Evolutionary conservation across 1,284 basidiomycete species (phyloP).

Genomic region (Sanguinoderma infundibulare): DNA sequence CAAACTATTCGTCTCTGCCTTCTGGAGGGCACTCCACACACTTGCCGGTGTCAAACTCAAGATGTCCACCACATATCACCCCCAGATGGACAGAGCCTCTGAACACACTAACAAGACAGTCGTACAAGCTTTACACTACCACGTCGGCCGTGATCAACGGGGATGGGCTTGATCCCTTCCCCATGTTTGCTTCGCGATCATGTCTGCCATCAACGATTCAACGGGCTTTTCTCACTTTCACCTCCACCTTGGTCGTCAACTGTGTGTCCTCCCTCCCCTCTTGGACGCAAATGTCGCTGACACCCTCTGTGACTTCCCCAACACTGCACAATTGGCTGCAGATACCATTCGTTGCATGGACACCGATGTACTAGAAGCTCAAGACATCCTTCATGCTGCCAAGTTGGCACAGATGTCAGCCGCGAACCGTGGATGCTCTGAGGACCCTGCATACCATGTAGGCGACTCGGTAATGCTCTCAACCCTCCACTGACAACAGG

Average conservation of each 20-base stretch:
- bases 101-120: constrained; percentile 31
- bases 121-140: constrained; percentile 39
- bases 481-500: constrained; percentile 28
- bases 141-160: constrained; percentile 44
- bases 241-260: constrained; percentile 30
- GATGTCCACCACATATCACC: constrained; percentile 50
- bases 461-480: constrained; percentile 36
- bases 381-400: constrained; percentile 21
- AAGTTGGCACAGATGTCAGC: constrained; percentile 21
- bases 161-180: constrained; percentile 46
- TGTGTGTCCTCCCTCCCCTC: constrained; percentile 32
- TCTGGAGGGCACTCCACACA: constrained; percentile 45
- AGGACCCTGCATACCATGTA: constrained; percentile 2
- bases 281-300: neutral
- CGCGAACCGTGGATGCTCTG: neutral
- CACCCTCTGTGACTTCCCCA: no score
- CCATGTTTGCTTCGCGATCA: constrained; percentile 42
- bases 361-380: constrained; percentile 18
- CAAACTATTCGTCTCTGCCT: constrained; percentile 42
- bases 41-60: constrained; percentile 39
- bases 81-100: constrained; percentile 37
- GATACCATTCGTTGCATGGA: constrained; percentile 8
- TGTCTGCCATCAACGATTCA: constrained; percentile 39
- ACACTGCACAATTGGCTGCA: neutral
- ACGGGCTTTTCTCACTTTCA: constrained; percentile 43